These are phyloP conservation scores for Cyclospora cayetanensis DNA, from an alignment of 169 alveolate species.

Conservation along the genomic window DNA sequence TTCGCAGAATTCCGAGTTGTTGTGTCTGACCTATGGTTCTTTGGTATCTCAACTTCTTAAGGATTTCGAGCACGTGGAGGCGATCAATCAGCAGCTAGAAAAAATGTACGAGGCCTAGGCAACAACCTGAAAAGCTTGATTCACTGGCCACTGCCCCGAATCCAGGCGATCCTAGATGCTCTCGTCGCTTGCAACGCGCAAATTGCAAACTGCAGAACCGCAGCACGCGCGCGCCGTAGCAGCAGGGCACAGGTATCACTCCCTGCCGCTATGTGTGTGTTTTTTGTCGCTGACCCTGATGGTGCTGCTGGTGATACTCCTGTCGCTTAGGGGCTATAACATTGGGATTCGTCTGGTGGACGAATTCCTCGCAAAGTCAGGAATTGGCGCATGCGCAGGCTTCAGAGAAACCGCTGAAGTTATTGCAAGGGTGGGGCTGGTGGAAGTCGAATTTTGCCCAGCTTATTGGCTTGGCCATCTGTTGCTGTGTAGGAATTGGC, in stretches of 20 bases:
- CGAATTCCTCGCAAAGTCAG: constrained; percentile 92
- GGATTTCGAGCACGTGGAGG: constrained; percentile 76
- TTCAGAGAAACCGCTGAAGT: constrained; percentile 79
- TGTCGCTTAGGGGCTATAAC: constrained; percentile 86
- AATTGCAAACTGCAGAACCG: no score
- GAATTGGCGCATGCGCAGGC: constrained; percentile 81
- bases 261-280: no score
- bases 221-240: no score
- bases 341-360: constrained; percentile 92
- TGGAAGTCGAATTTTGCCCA: no score
- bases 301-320: constrained; percentile 23
- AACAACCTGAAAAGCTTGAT: no score
- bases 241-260: no score
- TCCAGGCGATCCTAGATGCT: no score
- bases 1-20: constrained; percentile 72
- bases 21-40: constrained; percentile 75
- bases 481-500: no score
- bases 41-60: constrained; percentile 77
- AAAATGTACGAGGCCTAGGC: constrained; percentile 71
- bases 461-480: no score
- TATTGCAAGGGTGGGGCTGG: constrained; percentile 75
- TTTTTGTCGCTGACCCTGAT: neutral
- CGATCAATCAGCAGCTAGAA: constrained; percentile 67
- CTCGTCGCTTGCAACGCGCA: no score
- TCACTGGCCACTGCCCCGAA: no score